These are phyloP conservation scores for Lasiodiplodia theobromae DNA, from an alignment of 2,329 filamentous ascomycete genomes.

Conservation along the genomic window DNA sequence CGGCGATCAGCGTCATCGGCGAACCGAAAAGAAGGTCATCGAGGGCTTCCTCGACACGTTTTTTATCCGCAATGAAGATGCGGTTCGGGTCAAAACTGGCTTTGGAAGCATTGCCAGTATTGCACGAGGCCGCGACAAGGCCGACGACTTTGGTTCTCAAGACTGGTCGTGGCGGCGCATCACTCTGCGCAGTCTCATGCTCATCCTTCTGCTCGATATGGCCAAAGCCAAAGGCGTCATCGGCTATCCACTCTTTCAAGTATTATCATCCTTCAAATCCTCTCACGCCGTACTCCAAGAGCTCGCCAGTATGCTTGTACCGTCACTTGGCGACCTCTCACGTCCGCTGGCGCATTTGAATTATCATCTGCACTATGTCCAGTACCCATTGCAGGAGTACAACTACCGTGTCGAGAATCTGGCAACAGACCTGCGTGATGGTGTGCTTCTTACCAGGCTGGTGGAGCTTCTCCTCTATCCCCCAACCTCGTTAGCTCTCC, in stretches of 20 bases:
- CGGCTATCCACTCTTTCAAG: conserved; percentile 58
- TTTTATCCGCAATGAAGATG: conserved; percentile 65
- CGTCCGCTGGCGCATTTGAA: conserved; percentile 63
- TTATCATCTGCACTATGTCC: conserved; percentile 62
- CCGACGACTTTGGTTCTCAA: conserved; percentile 51
- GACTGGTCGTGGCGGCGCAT: conserved; percentile 63
- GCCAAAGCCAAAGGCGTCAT: conserved; percentile 52
- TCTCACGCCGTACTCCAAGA: conserved; percentile 61
- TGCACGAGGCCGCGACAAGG: conserved; percentile 41
- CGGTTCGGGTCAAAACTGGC: conserved; percentile 49
- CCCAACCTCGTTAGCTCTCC: conserved; percentile 40
- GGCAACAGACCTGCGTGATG: conserved; percentile 68
- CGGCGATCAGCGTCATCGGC: conserved; percentile 43
- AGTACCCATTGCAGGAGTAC: conserved; percentile 66
- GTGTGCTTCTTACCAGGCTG: conserved; percentile 65
- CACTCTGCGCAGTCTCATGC: conserved; percentile 64
- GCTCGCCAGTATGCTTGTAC: conserved; percentile 61
- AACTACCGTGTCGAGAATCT: conserved; percentile 65
- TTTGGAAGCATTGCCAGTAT: conserved; percentile 49
- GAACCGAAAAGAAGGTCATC: conserved; percentile 52
- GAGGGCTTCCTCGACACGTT: conserved; percentile 64
- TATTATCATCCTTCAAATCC: conserved; percentile 62
- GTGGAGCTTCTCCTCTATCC: conserved; percentile 64
- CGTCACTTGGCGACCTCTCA: conserved; percentile 64
- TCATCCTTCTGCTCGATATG: conserved; percentile 66